Evolutionary conservation across 805 yeast species (phyloP), one percentile per base, ranked within the genome.

Genomic region (Candida hungchunana): DNA sequence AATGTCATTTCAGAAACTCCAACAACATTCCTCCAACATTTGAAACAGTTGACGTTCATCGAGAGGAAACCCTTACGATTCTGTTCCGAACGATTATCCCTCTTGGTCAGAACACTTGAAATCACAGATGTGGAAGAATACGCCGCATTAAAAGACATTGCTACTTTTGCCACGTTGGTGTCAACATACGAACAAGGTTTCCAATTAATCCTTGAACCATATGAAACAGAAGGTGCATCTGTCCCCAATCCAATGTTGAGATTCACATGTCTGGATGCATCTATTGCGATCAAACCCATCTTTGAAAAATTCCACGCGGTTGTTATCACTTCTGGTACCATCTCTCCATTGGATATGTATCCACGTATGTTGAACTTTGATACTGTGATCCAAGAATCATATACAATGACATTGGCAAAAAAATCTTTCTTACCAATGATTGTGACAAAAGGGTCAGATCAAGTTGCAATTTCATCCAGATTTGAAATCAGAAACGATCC

Each of bases 1-100:
- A 96, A 90, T 64, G 98, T 93, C 24, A 88, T 93, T 28, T 86
- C 96, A n/a, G 99, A 93, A 58, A 93, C 98, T 0, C 98, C 99
- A 0, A 75, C 79, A 4, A 87, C 96, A 22, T 93, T 93, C 53
- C 61, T 93, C 40, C 94, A 86, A 55, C 98, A 93, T 67, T 64
- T 94, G 55, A 89, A 90, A 56, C 96, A 90, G 40, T 63, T 93
- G 32, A 93, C 98, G 1, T 93, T 79, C 53, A 93, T 93, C 29
- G 98, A 93, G 47, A 66, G 81, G 40, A 93, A 93, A 54, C 99
- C 99, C 0, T 64, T 93, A 29, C 59, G 93, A 37, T 93, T 89
- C 58, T 89, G 97, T 53, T 81, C 96, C 0, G 97, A 93, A 53
- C 71, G 99, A 45, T 67, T 93, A 19, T 84, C 96, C 2, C 68